Base-by-base conservation (phyloP, 78 protist genomes). In the Isochrysis galbana region DNA sequence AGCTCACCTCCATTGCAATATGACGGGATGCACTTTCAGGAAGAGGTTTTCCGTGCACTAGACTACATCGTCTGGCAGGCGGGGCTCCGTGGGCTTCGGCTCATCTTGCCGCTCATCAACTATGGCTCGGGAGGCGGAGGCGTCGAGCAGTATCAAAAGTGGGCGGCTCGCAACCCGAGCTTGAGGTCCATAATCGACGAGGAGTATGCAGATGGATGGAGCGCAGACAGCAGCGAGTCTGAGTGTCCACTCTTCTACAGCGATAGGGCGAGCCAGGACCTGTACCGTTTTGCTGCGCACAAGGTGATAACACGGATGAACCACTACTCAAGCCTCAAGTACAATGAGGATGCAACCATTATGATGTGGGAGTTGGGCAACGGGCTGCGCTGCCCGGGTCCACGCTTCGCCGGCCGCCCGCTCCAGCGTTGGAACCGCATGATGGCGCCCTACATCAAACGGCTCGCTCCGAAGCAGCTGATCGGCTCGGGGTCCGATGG, bases 381-480 rank as follows among this genome's bases (percentile, higher is more conserved):
- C 23, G 74, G 74, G 3, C 23, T 7, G n/a, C 10, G 74, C n/a
- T 61, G 74, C 74, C 74, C 74, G 5, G 74, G 74, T 32, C 5
- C 4, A 32, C 74, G 74, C 74, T 61, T 61, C 23, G 74, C 36
- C 26, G 74, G 74, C 74, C 19, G 3, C 7, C 74, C 74, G 23
- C 74, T 61, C 23, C 74, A 61, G 74, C 2, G n/a, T 23, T 61
- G 74, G 74, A 2, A 23, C n/a, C n/a, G 23, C 10, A 7, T 2
- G 74, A 61, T 61, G 74, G 74, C 74, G 74, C 74, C 74, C 5
- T 7, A 17, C 3, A 10, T 61, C 36, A 3, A 11, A 32, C 74
- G 74, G 74, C 74, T 61, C 29, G 74, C 74, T 23, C 74, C 74
- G 36, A 61, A 61, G n/a, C 74, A 61, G 74, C 74, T 61, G n/a